These are phyloP conservation scores for Colletotrichum echinochloae DNA, from an alignment of 2,329 filamentous ascomycete genomes.

Conservation along the genomic window DNA sequence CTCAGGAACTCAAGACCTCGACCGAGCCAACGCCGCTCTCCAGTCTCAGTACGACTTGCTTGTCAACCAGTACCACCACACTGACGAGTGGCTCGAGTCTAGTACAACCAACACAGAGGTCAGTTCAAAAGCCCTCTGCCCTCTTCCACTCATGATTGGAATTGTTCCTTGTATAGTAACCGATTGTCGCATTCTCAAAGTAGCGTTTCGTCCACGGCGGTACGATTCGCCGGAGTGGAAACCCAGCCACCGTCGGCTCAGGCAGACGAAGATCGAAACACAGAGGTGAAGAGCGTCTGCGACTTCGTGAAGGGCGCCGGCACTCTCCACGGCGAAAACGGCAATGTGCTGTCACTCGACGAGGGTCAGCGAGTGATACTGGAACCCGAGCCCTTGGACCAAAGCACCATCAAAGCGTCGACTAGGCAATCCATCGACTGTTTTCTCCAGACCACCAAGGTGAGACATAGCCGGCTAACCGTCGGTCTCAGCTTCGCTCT, in stretches of 20 bases:
- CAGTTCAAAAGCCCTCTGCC: background rate
- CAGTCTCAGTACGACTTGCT: background rate
- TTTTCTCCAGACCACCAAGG: background rate
- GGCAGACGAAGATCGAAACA: background rate
- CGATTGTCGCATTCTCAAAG: background rate
- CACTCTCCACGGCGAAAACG: background rate
- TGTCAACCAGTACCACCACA: background rate
- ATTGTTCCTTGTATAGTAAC: background rate
- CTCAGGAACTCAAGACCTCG: background rate
- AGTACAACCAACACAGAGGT: background rate
- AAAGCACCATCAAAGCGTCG: background rate
- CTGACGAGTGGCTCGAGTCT: background rate
- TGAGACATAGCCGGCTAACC: constrained; percentile 2
- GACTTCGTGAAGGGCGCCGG: background rate
- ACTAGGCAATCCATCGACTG: background rate
- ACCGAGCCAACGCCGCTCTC: background rate
- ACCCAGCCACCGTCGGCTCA: too few species aligned
- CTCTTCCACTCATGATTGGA: background rate
- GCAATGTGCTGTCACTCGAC: background rate
- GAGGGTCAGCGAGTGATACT: background rate
- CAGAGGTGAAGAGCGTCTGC: background rate
- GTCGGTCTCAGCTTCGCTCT: constrained; percentile 12
- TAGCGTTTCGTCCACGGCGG: background rate
- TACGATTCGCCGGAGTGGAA: background rate
- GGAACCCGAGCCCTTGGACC: background rate